Evolutionary conservation across 495 filamentous ascomycete genomes (phyloP).

Genomic region (Hypoxylon perforatum): DNA sequence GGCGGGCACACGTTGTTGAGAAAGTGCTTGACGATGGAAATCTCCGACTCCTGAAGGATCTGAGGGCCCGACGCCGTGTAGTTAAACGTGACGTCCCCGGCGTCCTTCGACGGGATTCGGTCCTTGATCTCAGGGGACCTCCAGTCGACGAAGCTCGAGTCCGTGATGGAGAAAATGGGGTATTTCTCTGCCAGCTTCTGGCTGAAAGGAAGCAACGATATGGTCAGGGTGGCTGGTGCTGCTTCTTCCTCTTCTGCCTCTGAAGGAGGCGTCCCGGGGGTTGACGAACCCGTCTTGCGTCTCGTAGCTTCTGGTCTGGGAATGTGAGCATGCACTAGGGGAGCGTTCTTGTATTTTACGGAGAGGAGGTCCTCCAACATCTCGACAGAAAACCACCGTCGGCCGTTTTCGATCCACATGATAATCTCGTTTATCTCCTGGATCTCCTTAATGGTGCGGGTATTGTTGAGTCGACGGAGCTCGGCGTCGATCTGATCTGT

Average conservation of each 20-base stretch:
- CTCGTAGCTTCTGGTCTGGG: conserved; percentile 17
- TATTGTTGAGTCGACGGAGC: conserved; percentile 51
- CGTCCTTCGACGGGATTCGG: conserved; percentile 28
- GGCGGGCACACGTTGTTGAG: conserved; percentile 49
- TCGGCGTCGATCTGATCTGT: conserved; percentile 51
- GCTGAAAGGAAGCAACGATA: conserved; percentile 50
- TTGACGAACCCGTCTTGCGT: conserved; percentile 23
- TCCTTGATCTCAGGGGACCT: conserved; percentile 39
- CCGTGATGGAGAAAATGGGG: conserved; percentile 48
- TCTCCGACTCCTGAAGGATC: conserved; percentile 51
- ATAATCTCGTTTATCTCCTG: conserved; percentile 56
- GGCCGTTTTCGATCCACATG: conserved; percentile 50
- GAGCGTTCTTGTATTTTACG: conserved; percentile 33
- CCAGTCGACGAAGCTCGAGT: conserved; percentile 41
- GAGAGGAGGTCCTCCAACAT: conserved; percentile 41
- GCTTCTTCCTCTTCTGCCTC: conserved; percentile 20
- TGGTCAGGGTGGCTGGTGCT: conserved; percentile 18
- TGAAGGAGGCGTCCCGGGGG: conserved; percentile 13
- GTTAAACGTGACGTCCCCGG: conserved; percentile 6
- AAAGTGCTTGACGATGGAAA: conserved; percentile 51
- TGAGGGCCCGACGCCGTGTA: conserved; percentile 13
- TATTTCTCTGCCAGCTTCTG: conserved; percentile 52
- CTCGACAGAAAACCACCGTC: conserved; percentile 40
- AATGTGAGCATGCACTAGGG: not conserved
- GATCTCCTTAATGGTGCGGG: conserved; percentile 50